Base-by-base conservation (phyloP, 73 alveolate species). In the Paraurostyla sp. region DNA sequence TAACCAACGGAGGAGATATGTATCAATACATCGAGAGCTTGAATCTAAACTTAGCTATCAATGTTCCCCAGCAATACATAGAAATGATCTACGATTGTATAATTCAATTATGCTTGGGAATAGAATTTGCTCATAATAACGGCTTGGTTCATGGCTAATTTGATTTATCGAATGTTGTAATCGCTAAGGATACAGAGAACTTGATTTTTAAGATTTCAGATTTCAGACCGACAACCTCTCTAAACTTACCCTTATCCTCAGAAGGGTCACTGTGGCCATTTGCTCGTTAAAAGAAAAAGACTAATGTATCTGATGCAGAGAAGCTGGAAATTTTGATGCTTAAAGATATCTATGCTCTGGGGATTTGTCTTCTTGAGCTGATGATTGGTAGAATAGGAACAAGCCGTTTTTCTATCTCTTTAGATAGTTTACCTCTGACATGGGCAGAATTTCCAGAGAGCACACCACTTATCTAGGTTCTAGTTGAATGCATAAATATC, bases 371-470 rank as follows among this genome's bases (percentile, higher is more conserved):
- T 0, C 71, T 90, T 18, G 95, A 90, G 56, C 22, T 90, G 62
- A 90, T 90, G 95, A 90, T 90, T 29, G 95, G 95, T 4, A 82
- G 95, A 57, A 49, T 82, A 6, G 54, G 92, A 62, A 32, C 68
- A 16, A 68, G 51, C 40, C 50, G 69, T 41, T 90, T 80, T 60
- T 78, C 90, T 7, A 90, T 90, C 0, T 63, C 95, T 11, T 65
- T 90, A 6, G 95, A 90, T 69, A 32, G 81, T 36, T 62, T 90
- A 45, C 95, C 95, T 6, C 60, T 78, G 15, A 83, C 95, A 23
- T 90, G 95, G 95, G 95, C 95, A 20, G 95, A 90, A 57, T 41
- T 78, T 16, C 62, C 86, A 30, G 92, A 90, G 35, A 54, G 89
- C 71, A 90, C 95, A 35, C 87, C 95, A 9, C 86, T 90, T 9